These are phyloP conservation scores for Decorospora gaudefroyi DNA, from an alignment of 2,329 filamentous ascomycete species.

Conservation along the genomic window DNA sequence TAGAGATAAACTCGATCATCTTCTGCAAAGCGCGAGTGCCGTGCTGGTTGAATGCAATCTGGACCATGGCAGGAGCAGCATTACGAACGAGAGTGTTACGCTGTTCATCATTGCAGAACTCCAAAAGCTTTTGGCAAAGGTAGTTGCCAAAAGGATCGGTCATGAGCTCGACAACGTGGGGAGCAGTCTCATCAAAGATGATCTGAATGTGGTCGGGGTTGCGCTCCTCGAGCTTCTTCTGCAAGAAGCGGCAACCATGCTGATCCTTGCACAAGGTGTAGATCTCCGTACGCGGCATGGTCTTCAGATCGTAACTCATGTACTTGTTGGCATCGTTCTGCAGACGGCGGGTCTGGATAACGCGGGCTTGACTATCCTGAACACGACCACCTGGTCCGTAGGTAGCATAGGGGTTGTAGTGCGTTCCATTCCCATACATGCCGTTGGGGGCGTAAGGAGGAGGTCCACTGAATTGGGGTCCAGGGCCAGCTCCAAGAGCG, in stretches of 20 bases:
- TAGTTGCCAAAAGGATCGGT: conserved; percentile 99
- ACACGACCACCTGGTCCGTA: conserved; percentile 56
- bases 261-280: conserved; percentile 96
- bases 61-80: conserved; percentile 82
- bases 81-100: conserved; percentile 91
- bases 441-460: conserved; percentile 28
- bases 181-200: conserved; percentile 92
- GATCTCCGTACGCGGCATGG: conserved; percentile 74
- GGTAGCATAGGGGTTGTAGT: conserved; percentile 39
- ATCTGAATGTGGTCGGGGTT: conserved; percentile 81
- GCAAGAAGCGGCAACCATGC: conserved; percentile 93
- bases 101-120: conserved; percentile 94
- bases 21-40: conserved; percentile 96
- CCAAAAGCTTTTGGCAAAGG: conserved; percentile 95
- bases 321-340: conserved; percentile 74
- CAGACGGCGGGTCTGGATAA: conserved; percentile 74
- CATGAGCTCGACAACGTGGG: conserved; percentile 96
- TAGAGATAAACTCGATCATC: conserved; percentile 98
- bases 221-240: conserved; percentile 95
- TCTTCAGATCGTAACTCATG: conserved; percentile 79
- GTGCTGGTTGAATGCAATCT: conserved; percentile 95
- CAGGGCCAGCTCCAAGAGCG: conserved; percentile 34
- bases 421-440: conserved; percentile 30
- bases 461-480: conserved; percentile 49
- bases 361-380: conserved; percentile 75